A percentile compares a stretch with the other conserved stretches of the same genome.
phyloP scores from a whole-genome alignment of 176 grass and related monocot species.

The Urochloa ruziziensis region DNA sequence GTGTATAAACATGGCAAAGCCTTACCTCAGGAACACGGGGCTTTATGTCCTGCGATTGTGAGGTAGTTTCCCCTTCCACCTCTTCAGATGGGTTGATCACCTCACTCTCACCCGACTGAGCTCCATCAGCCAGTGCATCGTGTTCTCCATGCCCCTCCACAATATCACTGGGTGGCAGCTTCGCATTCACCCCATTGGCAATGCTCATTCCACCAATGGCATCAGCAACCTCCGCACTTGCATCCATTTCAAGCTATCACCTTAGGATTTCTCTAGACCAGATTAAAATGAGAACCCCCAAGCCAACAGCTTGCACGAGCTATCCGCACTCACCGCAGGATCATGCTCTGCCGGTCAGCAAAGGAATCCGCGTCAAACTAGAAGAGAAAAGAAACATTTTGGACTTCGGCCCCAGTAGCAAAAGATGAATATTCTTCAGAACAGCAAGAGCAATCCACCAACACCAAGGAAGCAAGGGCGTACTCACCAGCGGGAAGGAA shows the following conservation, averaged over 20 bases:
- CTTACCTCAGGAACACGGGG: slow-evolving; percentile 40
- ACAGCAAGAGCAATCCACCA: background rate
- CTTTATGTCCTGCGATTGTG: slow-evolving; percentile 18
- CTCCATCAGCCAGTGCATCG: slow-evolving; percentile 31
- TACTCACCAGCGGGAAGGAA: slow-evolving; percentile 14
- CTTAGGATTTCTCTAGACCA: background rate
- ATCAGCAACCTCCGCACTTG: background rate
- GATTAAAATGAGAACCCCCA: background rate
- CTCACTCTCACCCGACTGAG: slow-evolving; percentile 53
- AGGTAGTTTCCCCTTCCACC: slow-evolving; percentile 50
- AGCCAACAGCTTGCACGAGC: background rate
- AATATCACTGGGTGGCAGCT: background rate
- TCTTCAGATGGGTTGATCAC: slow-evolving; percentile 58
- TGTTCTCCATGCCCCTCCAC: background rate
- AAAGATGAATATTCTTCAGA: too few relatives aligned
- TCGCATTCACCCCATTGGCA: slow-evolving; percentile 9
- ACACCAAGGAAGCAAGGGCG: background rate
- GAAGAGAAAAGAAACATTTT: background rate
- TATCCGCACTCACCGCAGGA: slow-evolving; percentile 14
- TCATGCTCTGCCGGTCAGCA: background rate
- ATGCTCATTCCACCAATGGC: slow-evolving; percentile 26
- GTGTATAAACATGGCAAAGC: background rate
- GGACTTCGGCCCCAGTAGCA: background rate
- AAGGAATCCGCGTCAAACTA: background rate
- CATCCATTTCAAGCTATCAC: slow-evolving; percentile 33